phyloP scores from a whole-genome alignment of 2,329 filamentous ascomycete genomes.

The Scedosporium apiospermum region DNA sequence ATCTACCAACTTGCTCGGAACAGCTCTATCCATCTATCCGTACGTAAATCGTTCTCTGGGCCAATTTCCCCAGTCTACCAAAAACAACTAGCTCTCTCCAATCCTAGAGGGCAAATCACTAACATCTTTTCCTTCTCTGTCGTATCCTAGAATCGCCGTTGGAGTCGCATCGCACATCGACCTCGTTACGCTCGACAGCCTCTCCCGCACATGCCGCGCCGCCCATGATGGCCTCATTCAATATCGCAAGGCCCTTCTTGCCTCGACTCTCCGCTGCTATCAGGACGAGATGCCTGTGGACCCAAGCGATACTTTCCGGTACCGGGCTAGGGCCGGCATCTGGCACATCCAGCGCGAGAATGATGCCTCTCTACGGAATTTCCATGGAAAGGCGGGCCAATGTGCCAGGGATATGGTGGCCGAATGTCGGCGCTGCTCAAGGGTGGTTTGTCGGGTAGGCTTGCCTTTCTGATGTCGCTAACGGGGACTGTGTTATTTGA shows the following conservation, averaged over 20 bases:
- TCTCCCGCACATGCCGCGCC: slow-evolving; percentile 73
- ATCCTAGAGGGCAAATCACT: background rate
- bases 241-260: slow-evolving; percentile 64
- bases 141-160: slow-evolving; percentile 57
- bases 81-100: background rate
- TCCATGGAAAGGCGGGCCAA: slow-evolving; percentile 58
- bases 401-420: slow-evolving; percentile 85
- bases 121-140: background rate
- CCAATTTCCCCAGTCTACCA: background rate
- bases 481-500: background rate
- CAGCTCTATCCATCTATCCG: slow-evolving; percentile 1
- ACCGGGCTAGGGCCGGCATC: slow-evolving; percentile 46
- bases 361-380: slow-evolving; percentile 34
- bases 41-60: background rate
- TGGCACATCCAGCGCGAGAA: slow-evolving; percentile 46
- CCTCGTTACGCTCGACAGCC: slow-evolving; percentile 74
- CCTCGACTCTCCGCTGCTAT: slow-evolving; percentile 67
- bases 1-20: background rate
- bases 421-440: slow-evolving; percentile 69
- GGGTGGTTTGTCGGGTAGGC: slow-evolving; percentile 71
- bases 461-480: background rate
- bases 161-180: slow-evolving; percentile 71
- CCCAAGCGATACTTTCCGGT: slow-evolving; percentile 46
- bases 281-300: slow-evolving; percentile 55
- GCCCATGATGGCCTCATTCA: slow-evolving; percentile 70